Conservation (phyloP, 2,329 filamentous ascomycete genomes). For the Diaporthe ampelina region DNA sequence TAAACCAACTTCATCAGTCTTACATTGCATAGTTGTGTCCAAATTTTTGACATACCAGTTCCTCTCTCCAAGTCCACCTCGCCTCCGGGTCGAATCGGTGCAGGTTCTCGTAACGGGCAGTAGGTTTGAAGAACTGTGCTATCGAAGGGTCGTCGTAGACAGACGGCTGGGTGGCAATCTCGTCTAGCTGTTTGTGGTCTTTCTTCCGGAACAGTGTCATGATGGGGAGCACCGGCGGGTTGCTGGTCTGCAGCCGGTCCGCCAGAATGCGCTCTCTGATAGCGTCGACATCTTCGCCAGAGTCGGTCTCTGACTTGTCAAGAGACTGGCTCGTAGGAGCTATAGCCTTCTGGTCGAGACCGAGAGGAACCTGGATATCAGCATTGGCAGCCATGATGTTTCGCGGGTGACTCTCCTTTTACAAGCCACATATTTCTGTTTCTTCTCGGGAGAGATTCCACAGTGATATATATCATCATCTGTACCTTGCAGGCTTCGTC, state of each 20-base stretch:
- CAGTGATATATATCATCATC: background rate
- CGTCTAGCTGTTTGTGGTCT: slow-evolving; percentile 29
- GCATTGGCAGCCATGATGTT: background rate
- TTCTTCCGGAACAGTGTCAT: slow-evolving; percentile 23
- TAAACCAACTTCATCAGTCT: background rate
- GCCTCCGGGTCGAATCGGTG: slow-evolving; percentile 55
- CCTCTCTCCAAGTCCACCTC: slow-evolving; percentile 55
- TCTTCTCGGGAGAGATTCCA: background rate
- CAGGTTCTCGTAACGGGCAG: slow-evolving; percentile 50
- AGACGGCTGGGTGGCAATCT: slow-evolving; percentile 36
- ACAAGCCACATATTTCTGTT: background rate
- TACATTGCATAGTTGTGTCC: rapidly evolving
- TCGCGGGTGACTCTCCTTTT: background rate
- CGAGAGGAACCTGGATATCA: background rate
- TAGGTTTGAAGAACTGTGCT: slow-evolving; percentile 43
- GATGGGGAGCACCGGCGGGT: slow-evolving; percentile 27
- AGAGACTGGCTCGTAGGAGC: background rate
- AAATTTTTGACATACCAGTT: slow-evolving; percentile 38
- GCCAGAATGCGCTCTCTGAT: slow-evolving; percentile 21
- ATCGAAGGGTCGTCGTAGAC: slow-evolving; percentile 45
- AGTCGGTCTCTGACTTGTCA: background rate
- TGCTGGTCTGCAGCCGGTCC: slow-evolving; percentile 12
- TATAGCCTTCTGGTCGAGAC: background rate
- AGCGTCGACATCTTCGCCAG: slow-evolving; percentile 17
- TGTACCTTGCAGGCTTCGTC: background rate